Evolutionary conservation across 768 basidiomycete species (phyloP).

Genomic region (Suillus brevipes): DNA sequence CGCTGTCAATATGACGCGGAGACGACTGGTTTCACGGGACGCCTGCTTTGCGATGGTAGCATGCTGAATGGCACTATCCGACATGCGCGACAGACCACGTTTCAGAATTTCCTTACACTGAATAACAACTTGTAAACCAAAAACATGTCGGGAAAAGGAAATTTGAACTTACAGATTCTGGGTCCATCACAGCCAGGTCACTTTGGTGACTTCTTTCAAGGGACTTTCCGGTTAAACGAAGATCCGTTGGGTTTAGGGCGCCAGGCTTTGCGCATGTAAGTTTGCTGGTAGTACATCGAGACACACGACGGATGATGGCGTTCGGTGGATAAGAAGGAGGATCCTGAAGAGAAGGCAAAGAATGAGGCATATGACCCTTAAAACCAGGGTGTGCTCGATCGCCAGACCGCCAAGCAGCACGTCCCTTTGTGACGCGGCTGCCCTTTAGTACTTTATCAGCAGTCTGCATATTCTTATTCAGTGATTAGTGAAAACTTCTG

Average conservation of each 20-base stretch:
- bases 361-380: neutral
- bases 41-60: conserved; percentile 10
- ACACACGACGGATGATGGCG: too few relatives aligned
- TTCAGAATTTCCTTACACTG: neutral
- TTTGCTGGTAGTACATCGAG: too few relatives aligned
- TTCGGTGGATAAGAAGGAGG: too few relatives aligned
- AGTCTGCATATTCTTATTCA: neutral
- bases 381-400: too few relatives aligned
- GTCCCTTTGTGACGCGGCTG: neutral
- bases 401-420: neutral
- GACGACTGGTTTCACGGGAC: neutral
- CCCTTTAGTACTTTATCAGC: neutral
- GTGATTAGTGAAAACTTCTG: neutral
- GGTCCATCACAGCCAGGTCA: too few relatives aligned
- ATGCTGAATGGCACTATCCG: neutral
- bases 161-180: too few relatives aligned
- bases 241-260: too few relatives aligned
- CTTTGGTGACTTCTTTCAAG: too few relatives aligned
- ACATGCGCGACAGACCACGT: neutral
- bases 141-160: too few relatives aligned
- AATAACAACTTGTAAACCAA: neutral
- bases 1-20: conserved; percentile 5
- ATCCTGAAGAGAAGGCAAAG: too few relatives aligned
- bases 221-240: too few relatives aligned
- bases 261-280: too few relatives aligned